Percentiles rank a stretch among this genome's conserved stretches.
phyloP scores from a whole-genome alignment of 176 grass and related monocot species.

The Coix lacrymajobi region DNA sequence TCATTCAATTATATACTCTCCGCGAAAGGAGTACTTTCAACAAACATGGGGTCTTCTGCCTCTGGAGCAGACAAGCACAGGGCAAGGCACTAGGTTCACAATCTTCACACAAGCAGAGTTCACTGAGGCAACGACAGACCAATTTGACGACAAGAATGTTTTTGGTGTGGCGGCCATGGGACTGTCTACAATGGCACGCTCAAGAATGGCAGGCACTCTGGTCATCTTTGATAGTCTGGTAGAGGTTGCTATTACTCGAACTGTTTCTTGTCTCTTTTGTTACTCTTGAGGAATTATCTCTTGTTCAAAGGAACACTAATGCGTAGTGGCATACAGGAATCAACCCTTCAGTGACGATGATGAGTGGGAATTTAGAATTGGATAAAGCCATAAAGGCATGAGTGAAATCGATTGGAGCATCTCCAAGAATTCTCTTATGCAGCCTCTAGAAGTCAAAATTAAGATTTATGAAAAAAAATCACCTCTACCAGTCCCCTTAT shows the following conservation, averaged over 20 bases:
- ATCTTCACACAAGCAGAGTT: constrained; percentile 34
- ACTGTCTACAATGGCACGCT: constrained; percentile 24
- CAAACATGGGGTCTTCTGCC: constrained; percentile 20
- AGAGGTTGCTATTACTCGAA: not conserved
- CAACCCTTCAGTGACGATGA: not conserved
- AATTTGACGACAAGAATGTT: constrained; percentile 24
- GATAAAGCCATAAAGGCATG: not conserved
- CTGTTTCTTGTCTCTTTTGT: not conserved
- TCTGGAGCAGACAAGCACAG: constrained; percentile 12
- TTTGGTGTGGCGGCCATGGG: constrained; percentile 4
- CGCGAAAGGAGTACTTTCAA: constrained; percentile 28
- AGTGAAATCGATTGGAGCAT: not conserved
- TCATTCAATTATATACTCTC: too few species aligned
- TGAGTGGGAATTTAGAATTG: not conserved
- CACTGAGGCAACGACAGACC: constrained; percentile 18
- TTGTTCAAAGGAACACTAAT: not conserved
- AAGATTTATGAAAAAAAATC: not conserved
- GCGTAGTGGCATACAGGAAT: not conserved
- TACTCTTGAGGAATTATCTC: not conserved
- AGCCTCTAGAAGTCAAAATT: not conserved
- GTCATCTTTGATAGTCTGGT: not conserved
- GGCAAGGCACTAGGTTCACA: not conserved
- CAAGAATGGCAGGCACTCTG: not conserved
- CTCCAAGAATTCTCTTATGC: not conserved
- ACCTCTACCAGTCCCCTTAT: not conserved